Evolutionary conservation across 2,329 filamentous ascomycete species (phyloP).

Genomic region (Epichloe sibirici): DNA sequence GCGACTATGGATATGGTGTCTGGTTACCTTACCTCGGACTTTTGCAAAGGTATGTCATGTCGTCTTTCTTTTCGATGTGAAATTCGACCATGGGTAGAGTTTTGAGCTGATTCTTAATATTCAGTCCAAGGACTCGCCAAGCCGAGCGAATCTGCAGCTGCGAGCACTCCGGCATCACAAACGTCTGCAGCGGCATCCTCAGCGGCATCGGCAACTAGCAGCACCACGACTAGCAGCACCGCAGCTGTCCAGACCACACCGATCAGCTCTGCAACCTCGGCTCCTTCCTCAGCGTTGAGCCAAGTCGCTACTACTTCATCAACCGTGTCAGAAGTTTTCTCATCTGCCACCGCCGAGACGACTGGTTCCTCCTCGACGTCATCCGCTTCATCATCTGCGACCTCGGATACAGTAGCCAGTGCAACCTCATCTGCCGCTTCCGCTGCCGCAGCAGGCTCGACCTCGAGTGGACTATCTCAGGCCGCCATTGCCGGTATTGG

Average conservation of each 20-base stretch:
- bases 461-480: slow-evolving; percentile 23
- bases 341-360: slow-evolving; percentile 1
- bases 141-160: neutral
- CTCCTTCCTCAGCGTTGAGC: neutral
- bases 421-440: slow-evolving; percentile 6
- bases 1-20: slow-evolving; percentile 12
- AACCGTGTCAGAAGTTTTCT: neutral
- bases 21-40: slow-evolving; percentile 9
- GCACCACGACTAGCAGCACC: neutral
- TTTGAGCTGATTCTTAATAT: neutral
- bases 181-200: neutral
- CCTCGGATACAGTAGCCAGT: slow-evolving; percentile 2
- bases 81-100: neutral
- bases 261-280: neutral
- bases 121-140: neutral
- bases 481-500: slow-evolving; percentile 38
- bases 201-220: neutral
- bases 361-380: slow-evolving; percentile 6
- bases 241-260: neutral
- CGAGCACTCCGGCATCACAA: neutral
- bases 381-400: slow-evolving; percentile 3
- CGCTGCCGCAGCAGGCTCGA: neutral
- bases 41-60: slow-evolving; percentile 14
- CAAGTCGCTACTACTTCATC: neutral
- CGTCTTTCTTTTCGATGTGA: neutral